A percentile compares a stretch with the other conserved stretches of the same genome.
These are phyloP conservation scores for Coemansia sp. DNA, from an alignment of 192 early-diverging fungal genomes.

Conservation along the genomic window DNA sequence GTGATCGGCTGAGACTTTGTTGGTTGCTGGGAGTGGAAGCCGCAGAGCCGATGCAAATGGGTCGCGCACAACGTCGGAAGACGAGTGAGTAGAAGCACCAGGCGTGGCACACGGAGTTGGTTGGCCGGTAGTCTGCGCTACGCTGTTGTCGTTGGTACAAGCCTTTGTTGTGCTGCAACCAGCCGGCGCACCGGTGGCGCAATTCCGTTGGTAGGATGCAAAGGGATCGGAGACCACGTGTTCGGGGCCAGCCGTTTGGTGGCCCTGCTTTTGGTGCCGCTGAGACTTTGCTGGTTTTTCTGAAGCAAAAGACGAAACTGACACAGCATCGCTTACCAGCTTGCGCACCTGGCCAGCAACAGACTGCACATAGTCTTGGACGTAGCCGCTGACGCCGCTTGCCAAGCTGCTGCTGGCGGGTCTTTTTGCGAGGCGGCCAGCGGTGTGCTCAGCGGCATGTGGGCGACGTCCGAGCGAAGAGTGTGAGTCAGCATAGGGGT, in stretches of 20 bases:
- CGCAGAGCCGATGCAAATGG: constrained; percentile 26
- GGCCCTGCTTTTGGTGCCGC: constrained; percentile 10
- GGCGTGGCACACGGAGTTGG: background rate
- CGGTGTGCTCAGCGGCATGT: constrained; percentile 13
- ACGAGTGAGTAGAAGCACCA: background rate
- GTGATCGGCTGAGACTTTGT: constrained; percentile 22
- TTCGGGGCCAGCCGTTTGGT: constrained; percentile 2
- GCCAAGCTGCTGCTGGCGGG: background rate
- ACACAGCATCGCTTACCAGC: constrained; percentile 40
- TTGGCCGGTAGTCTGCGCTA: background rate
- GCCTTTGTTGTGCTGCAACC: background rate
- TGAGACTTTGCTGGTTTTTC: constrained; percentile 17
- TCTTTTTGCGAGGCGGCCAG: background rate
- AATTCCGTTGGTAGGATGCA: constrained; percentile 12
- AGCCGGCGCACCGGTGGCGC: background rate
- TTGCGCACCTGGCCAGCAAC: constrained; percentile 53
- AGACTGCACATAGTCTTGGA: constrained; percentile 47
- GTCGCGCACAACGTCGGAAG: constrained; percentile 39
- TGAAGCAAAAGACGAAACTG: constrained; percentile 24
- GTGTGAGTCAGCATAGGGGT: constrained; percentile 14
- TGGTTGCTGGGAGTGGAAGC: background rate
- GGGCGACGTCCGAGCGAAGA: background rate
- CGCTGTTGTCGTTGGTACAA: background rate
- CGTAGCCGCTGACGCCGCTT: constrained; percentile 37
- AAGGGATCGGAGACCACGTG: constrained; percentile 42